Evolutionary conservation across 1,284 basidiomycete genomes (phyloP).

Genomic region (Puccinia coronata): DNA sequence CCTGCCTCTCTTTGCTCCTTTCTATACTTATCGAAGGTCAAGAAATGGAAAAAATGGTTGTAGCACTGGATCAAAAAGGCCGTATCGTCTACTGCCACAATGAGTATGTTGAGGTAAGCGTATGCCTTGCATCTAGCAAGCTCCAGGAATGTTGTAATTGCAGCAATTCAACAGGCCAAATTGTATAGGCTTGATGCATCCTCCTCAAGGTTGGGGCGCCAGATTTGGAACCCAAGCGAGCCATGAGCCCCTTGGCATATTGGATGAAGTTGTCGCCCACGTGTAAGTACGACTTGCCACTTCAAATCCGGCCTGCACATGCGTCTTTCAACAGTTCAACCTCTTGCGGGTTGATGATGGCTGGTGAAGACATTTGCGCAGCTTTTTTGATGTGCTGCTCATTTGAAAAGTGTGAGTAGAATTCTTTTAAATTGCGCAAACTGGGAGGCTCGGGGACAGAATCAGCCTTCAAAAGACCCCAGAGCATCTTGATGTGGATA

Average conservation of each 20-base stretch:
- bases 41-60: slow-evolving; percentile 37
- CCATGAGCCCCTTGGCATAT: slow-evolving; percentile 7
- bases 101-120: slow-evolving; percentile 24
- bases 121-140: slow-evolving; percentile 1
- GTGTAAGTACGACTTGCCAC: neutral
- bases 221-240: slow-evolving; percentile 1
- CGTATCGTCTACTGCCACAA: neutral
- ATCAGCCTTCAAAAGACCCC: slow-evolving; percentile 33
- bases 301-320: neutral
- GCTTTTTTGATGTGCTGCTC: slow-evolving; percentile 9
- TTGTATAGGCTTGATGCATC: neutral
- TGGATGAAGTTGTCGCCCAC: neutral
- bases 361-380: neutral
- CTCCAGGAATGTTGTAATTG: slow-evolving; percentile 16
- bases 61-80: slow-evolving; percentile 12
- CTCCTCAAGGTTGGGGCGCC: slow-evolving; percentile 33
- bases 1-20: neutral
- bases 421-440: slow-evolving; percentile 4
- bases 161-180: slow-evolving; percentile 5
- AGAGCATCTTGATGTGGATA: slow-evolving; percentile 46
- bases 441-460: slow-evolving; percentile 31
- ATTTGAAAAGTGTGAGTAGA: slow-evolving; percentile 10
- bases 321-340: neutral
- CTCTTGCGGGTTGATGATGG: too few species aligned
- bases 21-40: neutral